Conservation (phyloP, 2,329 filamentous ascomycete genomes). For the Xylaria sp. region DNA sequence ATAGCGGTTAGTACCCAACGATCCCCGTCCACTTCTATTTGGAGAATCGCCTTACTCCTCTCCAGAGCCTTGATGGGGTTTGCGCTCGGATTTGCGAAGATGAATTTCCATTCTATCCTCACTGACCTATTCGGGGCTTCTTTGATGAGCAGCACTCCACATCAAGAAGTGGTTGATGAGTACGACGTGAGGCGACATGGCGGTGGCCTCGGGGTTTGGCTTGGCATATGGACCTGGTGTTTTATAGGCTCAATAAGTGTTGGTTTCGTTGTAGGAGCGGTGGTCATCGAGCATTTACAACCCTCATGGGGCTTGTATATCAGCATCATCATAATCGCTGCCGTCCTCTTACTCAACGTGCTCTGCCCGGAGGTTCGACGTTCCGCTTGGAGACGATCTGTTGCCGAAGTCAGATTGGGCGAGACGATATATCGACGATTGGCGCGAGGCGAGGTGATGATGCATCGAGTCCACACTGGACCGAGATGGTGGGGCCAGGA, state of each 20-base stretch:
- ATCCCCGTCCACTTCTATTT: constrained; percentile 65
- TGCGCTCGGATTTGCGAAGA: constrained; percentile 78
- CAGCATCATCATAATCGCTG: constrained; percentile 73
- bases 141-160: constrained; percentile 76
- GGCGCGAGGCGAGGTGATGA: constrained; percentile 78
- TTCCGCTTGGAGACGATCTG: constrained; percentile 74
- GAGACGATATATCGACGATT: constrained; percentile 66
- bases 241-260: constrained; percentile 77
- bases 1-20: constrained; percentile 69
- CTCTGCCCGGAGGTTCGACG: constrained; percentile 77
- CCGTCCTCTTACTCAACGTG: constrained; percentile 75
- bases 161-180: constrained; percentile 75
- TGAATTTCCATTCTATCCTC: constrained; percentile 78
- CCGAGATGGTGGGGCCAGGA: constrained; percentile 83
- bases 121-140: constrained; percentile 82
- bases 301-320: constrained; percentile 83
- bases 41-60: constrained; percentile 70
- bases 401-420: constrained; percentile 70
- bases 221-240: constrained; percentile 82
- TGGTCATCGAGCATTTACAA: constrained; percentile 71
- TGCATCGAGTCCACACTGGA: constrained; percentile 77
- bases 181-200: constrained; percentile 79
- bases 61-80: constrained; percentile 74
- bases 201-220: constrained; percentile 82
- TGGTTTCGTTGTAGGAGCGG: constrained; percentile 77